Conservation (phyloP, 345 rosid species). For the Sisymbrium irio region DNA sequence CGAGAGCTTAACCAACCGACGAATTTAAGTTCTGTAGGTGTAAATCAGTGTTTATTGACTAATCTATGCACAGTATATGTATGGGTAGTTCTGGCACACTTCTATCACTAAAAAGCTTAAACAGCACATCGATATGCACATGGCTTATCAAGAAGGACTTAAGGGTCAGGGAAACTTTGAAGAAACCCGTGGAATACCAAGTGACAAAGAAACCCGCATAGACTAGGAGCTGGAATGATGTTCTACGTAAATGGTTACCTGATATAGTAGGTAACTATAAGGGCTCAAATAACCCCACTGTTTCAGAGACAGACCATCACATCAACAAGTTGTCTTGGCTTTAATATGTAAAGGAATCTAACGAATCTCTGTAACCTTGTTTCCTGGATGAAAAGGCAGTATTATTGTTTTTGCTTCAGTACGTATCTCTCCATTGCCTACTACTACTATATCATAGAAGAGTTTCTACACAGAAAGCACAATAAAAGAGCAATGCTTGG, state of each 20-base stretch:
- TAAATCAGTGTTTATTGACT: too few relatives aligned
- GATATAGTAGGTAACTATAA: conserved; percentile 96
- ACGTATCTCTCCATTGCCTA: not conserved
- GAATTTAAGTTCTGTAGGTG: not conserved
- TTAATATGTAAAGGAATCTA: too few relatives aligned
- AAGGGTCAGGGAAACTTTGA: not conserved
- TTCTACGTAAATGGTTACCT: conserved; percentile 78
- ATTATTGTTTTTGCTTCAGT: not conserved
- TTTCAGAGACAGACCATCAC: too few relatives aligned
- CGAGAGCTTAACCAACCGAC: not conserved
- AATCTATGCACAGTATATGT: not conserved
- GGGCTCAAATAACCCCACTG: too few relatives aligned
- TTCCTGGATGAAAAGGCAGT: not conserved
- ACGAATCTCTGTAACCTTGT: too few relatives aligned
- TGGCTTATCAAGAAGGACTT: not conserved
- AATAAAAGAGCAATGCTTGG: too few relatives aligned
- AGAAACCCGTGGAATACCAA: not conserved
- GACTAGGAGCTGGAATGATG: conserved; percentile 51
- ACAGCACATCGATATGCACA: conserved; percentile 6
- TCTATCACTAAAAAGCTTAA: not conserved
- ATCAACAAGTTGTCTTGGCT: too few relatives aligned
- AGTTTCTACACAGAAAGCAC: conserved; percentile 13
- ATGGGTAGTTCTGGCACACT: conserved; percentile 6
- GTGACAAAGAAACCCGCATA: conserved; percentile 1
- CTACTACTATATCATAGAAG: not conserved